phyloP scores from a whole-genome alignment of 2,329 filamentous ascomycete species.

The Cladobotryum protrusum region DNA sequence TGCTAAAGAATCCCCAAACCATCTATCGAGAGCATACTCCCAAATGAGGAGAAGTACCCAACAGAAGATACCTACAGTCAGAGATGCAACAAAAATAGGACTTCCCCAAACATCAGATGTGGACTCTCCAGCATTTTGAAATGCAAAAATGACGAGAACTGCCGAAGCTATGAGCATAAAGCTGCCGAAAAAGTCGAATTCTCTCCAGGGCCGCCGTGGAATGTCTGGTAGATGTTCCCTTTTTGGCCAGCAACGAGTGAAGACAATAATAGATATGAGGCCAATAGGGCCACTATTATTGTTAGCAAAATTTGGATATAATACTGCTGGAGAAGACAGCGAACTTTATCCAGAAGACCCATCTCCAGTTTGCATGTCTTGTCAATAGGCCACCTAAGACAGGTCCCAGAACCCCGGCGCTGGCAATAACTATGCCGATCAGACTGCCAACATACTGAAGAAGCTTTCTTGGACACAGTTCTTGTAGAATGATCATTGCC shows the following conservation, averaged over 20 bases:
- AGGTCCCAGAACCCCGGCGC: slow-evolving; percentile 45
- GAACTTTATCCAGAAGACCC: slow-evolving; percentile 56
- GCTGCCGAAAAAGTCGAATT: slow-evolving; percentile 49
- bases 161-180: slow-evolving; percentile 47
- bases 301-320: slow-evolving; percentile 4
- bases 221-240: slow-evolving; percentile 32
- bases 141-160: slow-evolving; percentile 51
- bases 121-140: slow-evolving; percentile 43
- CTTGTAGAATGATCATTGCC: slow-evolving; percentile 50
- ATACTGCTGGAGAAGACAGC: slow-evolving; percentile 13
- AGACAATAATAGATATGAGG: slow-evolving; percentile 37
- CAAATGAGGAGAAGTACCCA: slow-evolving; percentile 24
- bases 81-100: slow-evolving; percentile 26
- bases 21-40: slow-evolving; percentile 21
- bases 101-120: slow-evolving; percentile 37
- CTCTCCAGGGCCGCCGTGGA: slow-evolving; percentile 37
- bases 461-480: slow-evolving; percentile 38
- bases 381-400: slow-evolving; percentile 47
- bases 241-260: slow-evolving; percentile 46
- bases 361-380: slow-evolving; percentile 44
- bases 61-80: slow-evolving; percentile 22
- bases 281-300: slow-evolving; percentile 44
- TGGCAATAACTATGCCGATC: slow-evolving; percentile 43
- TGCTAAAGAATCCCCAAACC: slow-evolving; percentile 22
- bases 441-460: slow-evolving; percentile 39